Conservation (phyloP, 2,329 filamentous ascomycete genomes). For the Sordariomycetes sp. region DNA sequence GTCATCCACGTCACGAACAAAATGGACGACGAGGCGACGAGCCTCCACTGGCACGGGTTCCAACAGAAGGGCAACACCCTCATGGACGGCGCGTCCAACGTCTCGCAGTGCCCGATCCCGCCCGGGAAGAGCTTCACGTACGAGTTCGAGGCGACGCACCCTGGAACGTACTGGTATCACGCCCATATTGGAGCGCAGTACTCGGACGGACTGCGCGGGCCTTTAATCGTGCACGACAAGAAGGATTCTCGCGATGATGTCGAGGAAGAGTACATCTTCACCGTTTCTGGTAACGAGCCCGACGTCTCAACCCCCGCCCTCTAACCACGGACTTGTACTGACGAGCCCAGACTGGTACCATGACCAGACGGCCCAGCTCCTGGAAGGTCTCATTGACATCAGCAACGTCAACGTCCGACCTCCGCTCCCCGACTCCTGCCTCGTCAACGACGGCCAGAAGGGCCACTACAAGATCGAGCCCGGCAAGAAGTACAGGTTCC, state of each 20-base stretch:
- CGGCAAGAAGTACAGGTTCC: conserved; percentile 26
- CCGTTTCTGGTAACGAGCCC: conserved; percentile 23
- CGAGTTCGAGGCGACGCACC: conserved; percentile 31
- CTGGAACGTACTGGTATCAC: conserved; percentile 35
- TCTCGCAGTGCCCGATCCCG: conserved; percentile 43
- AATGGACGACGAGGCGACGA: conserved; percentile 41
- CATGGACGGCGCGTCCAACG: conserved; percentile 48
- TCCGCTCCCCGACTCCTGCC: conserved; percentile 37
- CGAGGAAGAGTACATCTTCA: conserved; percentile 42
- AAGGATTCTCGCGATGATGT: conserved; percentile 31
- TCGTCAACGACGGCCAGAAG: conserved; percentile 37
- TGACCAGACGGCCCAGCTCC: conserved; percentile 35
- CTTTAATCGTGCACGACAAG: conserved; percentile 42
- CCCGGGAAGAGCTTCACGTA: conserved; percentile 43
- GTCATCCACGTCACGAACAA: conserved; percentile 37
- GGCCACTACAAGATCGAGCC: conserved; percentile 1
- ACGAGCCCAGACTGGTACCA: conserved; percentile 43
- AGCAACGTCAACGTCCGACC: conserved; percentile 37
- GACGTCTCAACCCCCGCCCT: neutral
- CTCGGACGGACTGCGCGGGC: conserved; percentile 44
- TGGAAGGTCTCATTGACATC: conserved; percentile 31
- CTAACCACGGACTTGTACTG: neutral
- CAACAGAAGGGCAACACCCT: conserved; percentile 38
- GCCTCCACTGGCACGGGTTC: conserved; percentile 49
- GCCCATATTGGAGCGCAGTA: conserved; percentile 31